Evolutionary conservation across 2,329 filamentous ascomycete species (phyloP).

Genomic region (Escovopsis sp.): DNA sequence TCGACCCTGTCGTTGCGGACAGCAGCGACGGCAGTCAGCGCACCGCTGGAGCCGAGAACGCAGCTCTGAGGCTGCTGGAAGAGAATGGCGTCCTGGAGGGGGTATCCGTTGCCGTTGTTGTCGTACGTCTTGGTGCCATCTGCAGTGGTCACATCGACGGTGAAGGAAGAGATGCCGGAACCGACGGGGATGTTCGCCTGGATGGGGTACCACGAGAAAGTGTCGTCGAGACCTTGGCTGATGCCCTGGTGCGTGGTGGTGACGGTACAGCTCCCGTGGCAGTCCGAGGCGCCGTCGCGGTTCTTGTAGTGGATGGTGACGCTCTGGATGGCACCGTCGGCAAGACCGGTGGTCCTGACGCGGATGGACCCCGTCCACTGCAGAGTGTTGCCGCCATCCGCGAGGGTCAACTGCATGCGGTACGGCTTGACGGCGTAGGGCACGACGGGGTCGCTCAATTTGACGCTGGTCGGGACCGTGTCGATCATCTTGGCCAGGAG

Average conservation of each 20-base stretch:
- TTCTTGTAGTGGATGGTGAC: slow-evolving; percentile 42
- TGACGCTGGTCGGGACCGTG: slow-evolving; percentile 36
- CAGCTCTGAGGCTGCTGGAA: slow-evolving; percentile 44
- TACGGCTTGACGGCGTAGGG: slow-evolving; percentile 48
- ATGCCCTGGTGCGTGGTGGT: slow-evolving; percentile 31
- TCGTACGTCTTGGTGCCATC: slow-evolving; percentile 33
- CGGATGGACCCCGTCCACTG: slow-evolving; percentile 41
- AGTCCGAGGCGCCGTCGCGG: slow-evolving; percentile 32
- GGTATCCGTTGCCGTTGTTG: slow-evolving; percentile 43
- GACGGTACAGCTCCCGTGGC: slow-evolving; percentile 30
- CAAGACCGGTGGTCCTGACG: slow-evolving; percentile 36
- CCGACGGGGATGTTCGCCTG: slow-evolving; percentile 36
- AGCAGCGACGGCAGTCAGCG: slow-evolving; percentile 30
- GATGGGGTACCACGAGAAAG: slow-evolving; percentile 39
- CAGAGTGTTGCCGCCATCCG: slow-evolving; percentile 31
- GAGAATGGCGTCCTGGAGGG: slow-evolving; percentile 38
- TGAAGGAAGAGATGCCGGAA: slow-evolving; percentile 47
- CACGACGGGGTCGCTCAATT: slow-evolving; percentile 34
- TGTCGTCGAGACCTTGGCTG: slow-evolving; percentile 44
- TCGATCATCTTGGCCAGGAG: slow-evolving; percentile 48
- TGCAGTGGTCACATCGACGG: slow-evolving; percentile 32
- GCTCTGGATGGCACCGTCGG: slow-evolving; percentile 26
- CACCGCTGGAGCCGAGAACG: slow-evolving; percentile 27
- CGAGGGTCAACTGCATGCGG: slow-evolving; percentile 38
- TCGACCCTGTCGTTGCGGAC: slow-evolving; percentile 32